These are phyloP conservation scores for Macrolepiota dolichaula DNA, from an alignment of 768 basidiomycete genomes.

Conservation along the genomic window DNA sequence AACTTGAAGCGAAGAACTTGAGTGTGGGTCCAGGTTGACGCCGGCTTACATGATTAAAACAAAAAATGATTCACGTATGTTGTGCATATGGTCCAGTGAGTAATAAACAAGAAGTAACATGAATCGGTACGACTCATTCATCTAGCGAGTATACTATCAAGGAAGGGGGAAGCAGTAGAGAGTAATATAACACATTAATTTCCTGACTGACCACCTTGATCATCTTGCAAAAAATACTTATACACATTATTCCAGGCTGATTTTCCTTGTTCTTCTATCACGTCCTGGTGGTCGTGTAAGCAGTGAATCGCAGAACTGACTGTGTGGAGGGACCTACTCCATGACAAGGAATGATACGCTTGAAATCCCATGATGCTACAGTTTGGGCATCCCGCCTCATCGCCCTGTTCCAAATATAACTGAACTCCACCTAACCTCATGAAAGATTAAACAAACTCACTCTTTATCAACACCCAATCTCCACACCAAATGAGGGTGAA, in stretches of 20 bases:
- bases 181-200: background rate
- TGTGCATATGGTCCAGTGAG: background rate
- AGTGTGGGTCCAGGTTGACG: too few relatives aligned
- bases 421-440: background rate
- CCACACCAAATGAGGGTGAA: slow-evolving; percentile 32
- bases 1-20: too few relatives aligned
- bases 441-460: slow-evolving; percentile 22
- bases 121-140: background rate
- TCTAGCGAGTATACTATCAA: too few relatives aligned
- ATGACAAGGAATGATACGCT: slow-evolving; percentile 74
- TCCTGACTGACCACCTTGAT: background rate
- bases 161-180: too few relatives aligned
- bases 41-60: background rate
- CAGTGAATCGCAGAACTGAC: background rate
- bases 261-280: slow-evolving; percentile 61
- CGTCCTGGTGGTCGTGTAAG: slow-evolving; percentile 30
- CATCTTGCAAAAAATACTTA: slow-evolving; percentile 20
- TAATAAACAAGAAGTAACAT: too few relatives aligned
- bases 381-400: slow-evolving; percentile 65
- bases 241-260: slow-evolving; percentile 49
- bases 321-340: slow-evolving; percentile 26
- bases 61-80: background rate
- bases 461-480: slow-evolving; percentile 33
- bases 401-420: slow-evolving; percentile 23
- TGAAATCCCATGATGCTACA: slow-evolving; percentile 72